Conservation (phyloP, 148 eudicot genomes). For the Chenopodium berlandieri region DNA sequence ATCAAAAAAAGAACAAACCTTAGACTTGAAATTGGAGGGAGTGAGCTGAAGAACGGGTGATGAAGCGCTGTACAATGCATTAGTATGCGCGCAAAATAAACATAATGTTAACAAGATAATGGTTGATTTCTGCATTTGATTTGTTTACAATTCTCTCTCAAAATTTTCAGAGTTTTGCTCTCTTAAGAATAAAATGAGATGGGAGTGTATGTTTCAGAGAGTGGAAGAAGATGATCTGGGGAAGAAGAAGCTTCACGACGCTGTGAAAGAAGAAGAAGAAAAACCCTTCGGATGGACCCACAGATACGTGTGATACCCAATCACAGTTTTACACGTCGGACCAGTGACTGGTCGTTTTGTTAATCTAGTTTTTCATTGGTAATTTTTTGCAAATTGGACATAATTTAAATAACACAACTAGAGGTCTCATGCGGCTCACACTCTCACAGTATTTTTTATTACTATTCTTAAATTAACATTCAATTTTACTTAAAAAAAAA, state of each 20-base stretch:
- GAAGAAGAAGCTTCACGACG: constrained; percentile 16
- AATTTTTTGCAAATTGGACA: too few relatives aligned
- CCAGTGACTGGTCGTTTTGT: neutral
- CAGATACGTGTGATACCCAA: constrained; percentile 47
- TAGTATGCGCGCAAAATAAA: constrained; percentile 27
- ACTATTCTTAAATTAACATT: too few relatives aligned
- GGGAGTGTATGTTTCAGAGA: neutral
- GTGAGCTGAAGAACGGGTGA: constrained; percentile 85
- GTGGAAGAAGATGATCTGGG: constrained; percentile 1
- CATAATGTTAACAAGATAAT: constrained; percentile 14
- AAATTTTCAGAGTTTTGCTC: neutral
- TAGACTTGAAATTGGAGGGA: constrained; percentile 82
- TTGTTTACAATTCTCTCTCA: neutral
- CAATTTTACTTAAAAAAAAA: too few relatives aligned
- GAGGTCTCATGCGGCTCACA: too few relatives aligned
- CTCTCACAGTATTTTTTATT: too few relatives aligned
- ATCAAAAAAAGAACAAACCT: constrained; percentile 37
- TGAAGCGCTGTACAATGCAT: constrained; percentile 72
- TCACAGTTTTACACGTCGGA: constrained; percentile 30
- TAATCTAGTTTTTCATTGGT: constrained; percentile 7
- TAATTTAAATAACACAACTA: too few relatives aligned
- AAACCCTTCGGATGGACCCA: constrained; percentile 24
- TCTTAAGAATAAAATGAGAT: neutral
- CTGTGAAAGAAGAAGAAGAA: constrained; percentile 12
- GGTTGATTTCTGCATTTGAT: constrained; percentile 28